A percentile compares a stretch with the other conserved stretches of the same genome.
Evolutionary conservation across 2,329 filamentous ascomycete genomes (phyloP).

Genomic region (Paecilomyces formosus): DNA sequence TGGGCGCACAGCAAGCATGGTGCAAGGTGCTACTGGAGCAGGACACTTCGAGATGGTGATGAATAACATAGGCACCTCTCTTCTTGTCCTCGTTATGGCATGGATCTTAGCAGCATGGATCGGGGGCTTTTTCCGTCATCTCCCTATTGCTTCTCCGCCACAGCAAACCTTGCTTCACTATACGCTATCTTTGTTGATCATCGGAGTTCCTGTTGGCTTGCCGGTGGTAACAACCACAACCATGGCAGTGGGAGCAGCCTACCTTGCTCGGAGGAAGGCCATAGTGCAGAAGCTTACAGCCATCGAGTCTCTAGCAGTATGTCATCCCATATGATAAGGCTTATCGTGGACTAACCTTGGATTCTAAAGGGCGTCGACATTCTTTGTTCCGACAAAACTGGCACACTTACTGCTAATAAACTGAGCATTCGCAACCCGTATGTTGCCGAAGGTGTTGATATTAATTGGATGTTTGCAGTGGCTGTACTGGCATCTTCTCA

Average conservation of each 20-base stretch:
- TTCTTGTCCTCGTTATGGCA: constrained; percentile 68
- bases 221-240: constrained; percentile 73
- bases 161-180: constrained; percentile 62
- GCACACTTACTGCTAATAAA: constrained; percentile 58
- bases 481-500: constrained; percentile 70
- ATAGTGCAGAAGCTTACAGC: constrained; percentile 75
- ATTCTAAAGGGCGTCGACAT: constrained; percentile 56
- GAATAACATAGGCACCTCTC: constrained; percentile 68
- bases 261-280: constrained; percentile 68
- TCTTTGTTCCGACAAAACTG: constrained; percentile 75
- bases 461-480: constrained; percentile 80
- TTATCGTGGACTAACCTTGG: neutral
- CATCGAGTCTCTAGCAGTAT: constrained; percentile 63
- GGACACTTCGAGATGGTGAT: constrained; percentile 78
- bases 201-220: constrained; percentile 74
- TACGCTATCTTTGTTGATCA: constrained; percentile 63
- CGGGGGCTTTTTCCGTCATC: constrained; percentile 67
- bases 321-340: constrained; percentile 9
- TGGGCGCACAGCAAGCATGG: constrained; percentile 65
- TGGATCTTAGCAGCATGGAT: constrained; percentile 71
- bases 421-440: constrained; percentile 70
- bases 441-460: constrained; percentile 67
- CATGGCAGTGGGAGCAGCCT: constrained; percentile 68
- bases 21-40: constrained; percentile 66
- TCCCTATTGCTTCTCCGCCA: constrained; percentile 48